Evolutionary conservation across 73 alveolate genomes (phyloP).

Genomic region (Stentor coeruleus): DNA sequence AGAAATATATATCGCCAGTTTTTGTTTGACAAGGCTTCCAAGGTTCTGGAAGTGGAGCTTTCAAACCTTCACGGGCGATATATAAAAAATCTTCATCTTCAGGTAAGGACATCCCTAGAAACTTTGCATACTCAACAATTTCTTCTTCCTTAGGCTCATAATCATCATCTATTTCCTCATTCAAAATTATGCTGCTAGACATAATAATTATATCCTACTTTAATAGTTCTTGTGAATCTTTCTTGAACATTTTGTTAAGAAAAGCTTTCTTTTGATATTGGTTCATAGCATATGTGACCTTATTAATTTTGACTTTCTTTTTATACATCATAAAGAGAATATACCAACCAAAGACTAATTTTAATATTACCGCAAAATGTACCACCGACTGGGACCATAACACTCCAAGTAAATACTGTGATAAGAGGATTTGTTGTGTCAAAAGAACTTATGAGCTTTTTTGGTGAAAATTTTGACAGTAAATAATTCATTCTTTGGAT

Average conservation of each 20-base stretch:
- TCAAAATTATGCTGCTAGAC: conserved; percentile 51
- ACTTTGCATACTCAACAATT: conserved; percentile 30
- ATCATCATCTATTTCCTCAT: conserved; percentile 78
- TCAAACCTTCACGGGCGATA: conserved; percentile 56
- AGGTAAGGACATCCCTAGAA: conserved; percentile 41
- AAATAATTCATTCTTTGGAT: neutral
- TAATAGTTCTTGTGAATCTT: too few relatives aligned
- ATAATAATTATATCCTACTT: too few relatives aligned
- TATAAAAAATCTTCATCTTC: conserved; percentile 44
- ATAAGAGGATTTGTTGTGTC: neutral
- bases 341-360: conserved; percentile 14
- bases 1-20: conserved; percentile 50
- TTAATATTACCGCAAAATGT: neutral
- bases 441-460: neutral
- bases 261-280: conserved; percentile 25
- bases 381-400: conserved; percentile 23
- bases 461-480: neutral
- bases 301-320: conserved; percentile 6
- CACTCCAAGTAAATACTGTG: conserved; percentile 3
- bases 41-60: conserved; percentile 56
- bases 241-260: neutral
- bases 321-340: neutral
- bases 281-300: neutral
- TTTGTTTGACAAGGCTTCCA: conserved; percentile 61
- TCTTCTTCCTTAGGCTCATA: conserved; percentile 68